A percentile compares a stretch with the other conserved stretches of the same genome.
These are phyloP conservation scores for Nicotiana obtusifolia DNA, from an alignment of 257 asterid genomes.

Conservation along the genomic window DNA sequence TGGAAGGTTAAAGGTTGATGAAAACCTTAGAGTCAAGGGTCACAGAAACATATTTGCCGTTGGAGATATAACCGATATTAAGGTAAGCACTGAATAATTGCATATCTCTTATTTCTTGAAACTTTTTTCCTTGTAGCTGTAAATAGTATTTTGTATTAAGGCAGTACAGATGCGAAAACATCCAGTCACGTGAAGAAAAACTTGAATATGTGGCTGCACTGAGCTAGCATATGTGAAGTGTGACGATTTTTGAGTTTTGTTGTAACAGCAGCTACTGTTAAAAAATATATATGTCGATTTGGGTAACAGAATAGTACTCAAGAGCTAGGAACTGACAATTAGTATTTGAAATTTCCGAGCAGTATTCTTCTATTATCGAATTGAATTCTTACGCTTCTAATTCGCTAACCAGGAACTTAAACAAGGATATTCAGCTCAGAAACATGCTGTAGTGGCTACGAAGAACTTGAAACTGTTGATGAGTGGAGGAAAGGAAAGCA, in stretches of 20 bases:
- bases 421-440: slow-evolving; percentile 70
- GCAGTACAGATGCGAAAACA: neutral
- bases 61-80: slow-evolving; percentile 74
- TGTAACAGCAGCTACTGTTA: neutral
- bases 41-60: slow-evolving; percentile 55
- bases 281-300: no score
- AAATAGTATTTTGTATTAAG: neutral
- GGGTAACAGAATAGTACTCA: no score
- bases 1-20: slow-evolving; percentile 79
- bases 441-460: slow-evolving; percentile 54
- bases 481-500: slow-evolving; percentile 53
- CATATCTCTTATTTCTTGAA: neutral
- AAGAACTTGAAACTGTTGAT: slow-evolving; percentile 56
- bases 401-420: slow-evolving; percentile 44
- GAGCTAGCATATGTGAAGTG: neutral
- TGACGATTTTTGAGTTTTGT: neutral
- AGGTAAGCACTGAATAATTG: slow-evolving; percentile 31
- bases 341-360: neutral
- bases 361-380: neutral
- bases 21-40: slow-evolving; percentile 59
- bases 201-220: neutral
- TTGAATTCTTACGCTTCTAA: neutral
- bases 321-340: neutral
- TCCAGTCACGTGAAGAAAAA: neutral
- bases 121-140: neutral